phyloP scores from a whole-genome alignment of 306 rosid genomes.

The Prunus fruticosa region DNA sequence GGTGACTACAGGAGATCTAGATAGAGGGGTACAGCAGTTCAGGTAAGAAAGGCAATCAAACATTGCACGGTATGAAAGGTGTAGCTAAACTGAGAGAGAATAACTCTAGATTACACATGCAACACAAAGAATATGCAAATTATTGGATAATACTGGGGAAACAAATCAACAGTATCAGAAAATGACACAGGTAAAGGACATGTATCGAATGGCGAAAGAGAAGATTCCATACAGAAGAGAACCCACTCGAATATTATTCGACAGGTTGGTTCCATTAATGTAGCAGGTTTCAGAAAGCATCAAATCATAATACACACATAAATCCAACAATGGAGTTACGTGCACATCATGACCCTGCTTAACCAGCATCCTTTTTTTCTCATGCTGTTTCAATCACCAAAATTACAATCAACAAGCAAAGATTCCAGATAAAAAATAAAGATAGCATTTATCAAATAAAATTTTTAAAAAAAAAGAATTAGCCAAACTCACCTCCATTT shows the following conservation, averaged over 20 bases:
- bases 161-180: conserved; percentile 29
- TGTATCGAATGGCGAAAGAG: conserved; percentile 40
- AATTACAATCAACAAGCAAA: not conserved
- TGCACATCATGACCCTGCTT: conserved; percentile 18
- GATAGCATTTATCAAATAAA: not conserved
- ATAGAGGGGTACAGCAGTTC: too few species aligned
- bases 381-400: not conserved
- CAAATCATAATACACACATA: conserved; percentile 9
- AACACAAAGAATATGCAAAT: too few species aligned
- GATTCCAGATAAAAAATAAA: not conserved
- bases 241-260: conserved; percentile 34
- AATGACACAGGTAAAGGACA: not conserved
- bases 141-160: too few species aligned
- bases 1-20: too few species aligned
- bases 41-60: too few species aligned
- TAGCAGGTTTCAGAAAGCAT: conserved; percentile 33
- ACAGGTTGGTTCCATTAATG: not conserved
- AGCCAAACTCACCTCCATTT: not conserved
- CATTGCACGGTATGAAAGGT: conserved; percentile 18
- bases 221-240: conserved; percentile 23
- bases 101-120: conserved; percentile 21
- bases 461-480: too few species aligned
- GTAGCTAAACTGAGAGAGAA: conserved; percentile 21
- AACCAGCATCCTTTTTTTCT: conserved; percentile 28
- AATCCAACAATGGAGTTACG: conserved; percentile 1